Evolutionary conservation across 768 basidiomycete genomes (phyloP).

Genomic region (Sarcodon aspratus): DNA sequence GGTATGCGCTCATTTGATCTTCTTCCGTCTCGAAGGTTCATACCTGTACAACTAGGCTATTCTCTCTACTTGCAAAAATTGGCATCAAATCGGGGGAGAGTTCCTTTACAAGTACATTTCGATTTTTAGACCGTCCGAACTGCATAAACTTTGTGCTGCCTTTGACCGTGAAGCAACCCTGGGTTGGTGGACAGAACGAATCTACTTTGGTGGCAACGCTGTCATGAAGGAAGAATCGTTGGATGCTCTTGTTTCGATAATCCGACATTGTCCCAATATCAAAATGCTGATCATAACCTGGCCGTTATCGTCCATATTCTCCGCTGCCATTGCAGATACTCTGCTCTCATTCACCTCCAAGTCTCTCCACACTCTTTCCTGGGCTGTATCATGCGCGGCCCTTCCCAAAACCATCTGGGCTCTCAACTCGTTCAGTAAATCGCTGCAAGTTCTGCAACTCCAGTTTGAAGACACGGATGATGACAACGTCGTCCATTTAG

Average conservation of each 20-base stretch:
- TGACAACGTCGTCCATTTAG: slow-evolving; percentile 37
- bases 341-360: slow-evolving; percentile 38
- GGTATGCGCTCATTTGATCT: slow-evolving; percentile 24
- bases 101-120: slow-evolving; percentile 61
- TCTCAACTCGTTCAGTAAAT: slow-evolving; percentile 43
- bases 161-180: slow-evolving; percentile 41
- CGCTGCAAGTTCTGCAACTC: slow-evolving; percentile 43
- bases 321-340: slow-evolving; percentile 49
- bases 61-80: slow-evolving; percentile 52
- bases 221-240: slow-evolving; percentile 38
- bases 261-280: slow-evolving; percentile 60
- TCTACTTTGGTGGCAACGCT: slow-evolving; percentile 33
- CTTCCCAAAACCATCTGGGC: slow-evolving; percentile 66
- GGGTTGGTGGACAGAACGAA: slow-evolving; percentile 63
- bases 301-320: slow-evolving; percentile 45
- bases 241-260: slow-evolving; percentile 42
- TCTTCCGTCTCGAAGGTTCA: slow-evolving; percentile 2
- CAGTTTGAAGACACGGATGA: slow-evolving; percentile 28
- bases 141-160: slow-evolving; percentile 38
- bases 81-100: slow-evolving; percentile 51
- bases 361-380: slow-evolving; percentile 48
- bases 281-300: slow-evolving; percentile 63
- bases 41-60: slow-evolving; percentile 37
- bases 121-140: slow-evolving; percentile 46
- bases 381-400: slow-evolving; percentile 42